phyloP scores from a whole-genome alignment of 495 filamentous ascomycete genomes.

The Mycothermus thermophilus region DNA sequence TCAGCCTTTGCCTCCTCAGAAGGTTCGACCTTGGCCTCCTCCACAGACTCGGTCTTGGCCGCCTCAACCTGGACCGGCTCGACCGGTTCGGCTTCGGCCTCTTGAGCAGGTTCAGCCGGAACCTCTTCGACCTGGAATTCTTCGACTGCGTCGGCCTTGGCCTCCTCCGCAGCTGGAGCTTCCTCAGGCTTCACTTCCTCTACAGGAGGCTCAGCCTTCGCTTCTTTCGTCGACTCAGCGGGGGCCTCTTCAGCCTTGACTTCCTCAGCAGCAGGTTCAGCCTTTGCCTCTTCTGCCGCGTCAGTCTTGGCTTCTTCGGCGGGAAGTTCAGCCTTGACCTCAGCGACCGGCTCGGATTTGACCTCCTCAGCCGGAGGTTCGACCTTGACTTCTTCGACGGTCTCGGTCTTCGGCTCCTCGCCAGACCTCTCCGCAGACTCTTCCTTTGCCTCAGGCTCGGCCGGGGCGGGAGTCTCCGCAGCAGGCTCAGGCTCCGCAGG shows the following conservation, averaged over 20 bases:
- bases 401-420: background rate
- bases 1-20: slow-evolving; percentile 1
- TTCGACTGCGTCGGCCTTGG: background rate
- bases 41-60: background rate
- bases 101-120: background rate
- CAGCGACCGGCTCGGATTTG: slow-evolving; percentile 1
- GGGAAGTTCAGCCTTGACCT: slow-evolving; percentile 4
- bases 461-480: background rate
- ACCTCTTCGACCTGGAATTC: background rate
- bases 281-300: slow-evolving; percentile 7
- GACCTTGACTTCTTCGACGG: slow-evolving; percentile 2
- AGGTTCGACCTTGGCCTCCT: background rate
- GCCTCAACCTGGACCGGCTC: background rate
- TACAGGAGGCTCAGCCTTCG: background rate
- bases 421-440: background rate
- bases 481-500: background rate
- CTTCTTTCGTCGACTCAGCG: background rate
- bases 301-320: slow-evolving; percentile 1
- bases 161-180: slow-evolving; percentile 3
- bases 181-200: slow-evolving; percentile 1
- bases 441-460: slow-evolving; percentile 1
- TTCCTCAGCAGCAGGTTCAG: slow-evolving; percentile 7
- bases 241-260: slow-evolving; percentile 2
- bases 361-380: slow-evolving; percentile 4
- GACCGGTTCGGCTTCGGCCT: background rate